A percentile compares a stretch with the other conserved stretches of the same genome.
phyloP scores from a whole-genome alignment of 768 basidiomycete genomes.

The Hydnomerulius pinastri region DNA sequence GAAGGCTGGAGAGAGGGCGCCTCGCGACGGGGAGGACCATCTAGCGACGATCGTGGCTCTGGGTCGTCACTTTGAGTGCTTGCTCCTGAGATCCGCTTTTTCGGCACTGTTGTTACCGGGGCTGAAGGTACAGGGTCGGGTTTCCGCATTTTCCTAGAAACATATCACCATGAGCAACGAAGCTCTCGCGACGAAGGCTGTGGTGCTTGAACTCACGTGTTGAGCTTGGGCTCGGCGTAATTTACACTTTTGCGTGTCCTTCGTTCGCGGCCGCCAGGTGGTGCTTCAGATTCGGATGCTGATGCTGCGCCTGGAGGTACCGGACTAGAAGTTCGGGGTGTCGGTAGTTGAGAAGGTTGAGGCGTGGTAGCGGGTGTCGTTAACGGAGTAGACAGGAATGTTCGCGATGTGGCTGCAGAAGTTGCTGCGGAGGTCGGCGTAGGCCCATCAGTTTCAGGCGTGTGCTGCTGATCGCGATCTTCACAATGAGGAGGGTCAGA shows the following conservation, averaged over 20 bases:
- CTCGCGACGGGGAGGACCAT: conserved; percentile 35
- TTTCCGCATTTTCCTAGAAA: conserved; percentile 82
- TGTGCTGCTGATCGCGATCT: conserved; percentile 40
- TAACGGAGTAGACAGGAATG: conserved; percentile 43
- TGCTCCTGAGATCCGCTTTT: conserved; percentile 47
- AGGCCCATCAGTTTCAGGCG: conserved; percentile 37
- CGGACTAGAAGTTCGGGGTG: conserved; percentile 54
- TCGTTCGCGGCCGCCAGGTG: conserved; percentile 46
- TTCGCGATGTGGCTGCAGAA: conserved; percentile 36
- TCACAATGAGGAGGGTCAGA: conserved; percentile 16
- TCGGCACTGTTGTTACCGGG: conserved; percentile 32
- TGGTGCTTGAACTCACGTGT: conserved; percentile 59
- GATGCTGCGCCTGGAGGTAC: conserved; percentile 37
- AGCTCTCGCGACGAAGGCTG: neutral
- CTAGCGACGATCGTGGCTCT: conserved; percentile 42
- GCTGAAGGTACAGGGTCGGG: conserved; percentile 57
- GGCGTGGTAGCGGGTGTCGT: conserved; percentile 42
- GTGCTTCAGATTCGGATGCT: conserved; percentile 33
- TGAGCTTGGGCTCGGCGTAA: conserved; percentile 85
- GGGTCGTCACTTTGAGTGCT: conserved; percentile 37
- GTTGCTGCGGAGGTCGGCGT: conserved; percentile 38
- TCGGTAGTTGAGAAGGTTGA: conserved; percentile 43
- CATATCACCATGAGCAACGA: conserved; percentile 8
- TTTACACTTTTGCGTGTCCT: conserved; percentile 77
- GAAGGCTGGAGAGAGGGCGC: conserved; percentile 31